A percentile compares a stretch with the other conserved stretches of the same genome.
phyloP scores from a whole-genome alignment of 441 rosid genomes.

The Geranium incanum region DNA sequence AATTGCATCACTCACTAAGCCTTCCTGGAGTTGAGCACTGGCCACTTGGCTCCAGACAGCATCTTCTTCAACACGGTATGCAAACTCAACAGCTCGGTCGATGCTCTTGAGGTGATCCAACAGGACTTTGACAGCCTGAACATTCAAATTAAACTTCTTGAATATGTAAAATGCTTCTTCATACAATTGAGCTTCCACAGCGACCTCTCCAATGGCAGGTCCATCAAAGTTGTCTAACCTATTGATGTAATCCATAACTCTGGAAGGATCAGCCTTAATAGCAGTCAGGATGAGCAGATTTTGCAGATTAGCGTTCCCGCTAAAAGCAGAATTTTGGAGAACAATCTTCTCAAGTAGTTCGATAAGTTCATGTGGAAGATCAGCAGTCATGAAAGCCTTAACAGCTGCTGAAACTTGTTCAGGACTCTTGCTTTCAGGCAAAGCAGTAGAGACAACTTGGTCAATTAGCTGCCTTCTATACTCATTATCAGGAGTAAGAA shows the following conservation, averaged over 20 bases:
- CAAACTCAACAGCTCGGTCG: conserved; percentile 97
- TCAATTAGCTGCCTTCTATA: conserved; percentile 96
- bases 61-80: conserved; percentile 96
- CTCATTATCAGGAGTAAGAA: conserved; percentile 59
- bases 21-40: conserved; percentile 85
- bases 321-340: conserved; percentile 98
- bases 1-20: conserved; percentile 89
- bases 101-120: conserved; percentile 80
- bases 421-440: conserved; percentile 99
- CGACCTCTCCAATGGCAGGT: conserved; percentile 98
- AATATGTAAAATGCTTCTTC: conserved; percentile 95
- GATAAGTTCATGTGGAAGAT: conserved; percentile 95
- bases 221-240: conserved; percentile 99
- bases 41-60: conserved; percentile 98
- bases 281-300: conserved; percentile 96
- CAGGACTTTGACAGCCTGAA: conserved; percentile 86
- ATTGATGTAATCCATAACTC: conserved; percentile 97
- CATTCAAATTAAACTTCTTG: conserved; percentile 95
- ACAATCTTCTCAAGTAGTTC: conserved; percentile 99
- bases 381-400: conserved; percentile 99
- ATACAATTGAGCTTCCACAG: conserved; percentile 81
- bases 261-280: conserved; percentile 94
- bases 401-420: conserved; percentile 99
- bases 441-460: conserved; percentile 98
- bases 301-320: conserved; percentile 96